phyloP scores from a whole-genome alignment of 495 filamentous ascomycete species.

The Hypoxylon rickii region DNA sequence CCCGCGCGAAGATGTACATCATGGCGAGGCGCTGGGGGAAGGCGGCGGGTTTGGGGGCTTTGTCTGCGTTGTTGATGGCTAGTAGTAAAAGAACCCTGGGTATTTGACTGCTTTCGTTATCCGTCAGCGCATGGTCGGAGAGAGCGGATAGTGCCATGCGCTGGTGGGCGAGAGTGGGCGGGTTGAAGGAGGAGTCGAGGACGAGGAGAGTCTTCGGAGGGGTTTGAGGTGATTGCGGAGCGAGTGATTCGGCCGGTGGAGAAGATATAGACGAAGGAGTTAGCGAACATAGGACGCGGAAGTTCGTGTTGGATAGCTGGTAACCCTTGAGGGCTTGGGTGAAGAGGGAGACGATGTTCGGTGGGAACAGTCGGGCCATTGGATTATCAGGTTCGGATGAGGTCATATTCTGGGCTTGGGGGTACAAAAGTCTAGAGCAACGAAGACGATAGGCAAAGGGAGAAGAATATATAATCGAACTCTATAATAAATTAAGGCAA shows the following conservation, averaged over 20 bases:
- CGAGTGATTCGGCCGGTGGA: slow-evolving; percentile 12
- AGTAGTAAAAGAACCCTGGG: slow-evolving; percentile 78
- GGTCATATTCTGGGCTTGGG: slow-evolving; percentile 8
- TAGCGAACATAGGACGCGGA: slow-evolving; percentile 64
- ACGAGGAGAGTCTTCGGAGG: slow-evolving; percentile 64
- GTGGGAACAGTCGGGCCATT: slow-evolving; percentile 32
- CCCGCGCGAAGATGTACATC: slow-evolving; percentile 78
- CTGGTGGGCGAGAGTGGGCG: slow-evolving; percentile 83
- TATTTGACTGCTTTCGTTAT: not conserved
- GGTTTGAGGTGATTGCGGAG: slow-evolving; percentile 25
- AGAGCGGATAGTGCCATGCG: slow-evolving; percentile 74
- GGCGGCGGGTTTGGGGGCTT: slow-evolving; percentile 77
- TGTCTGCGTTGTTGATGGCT: slow-evolving; percentile 91
- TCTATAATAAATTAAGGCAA: not conserved
- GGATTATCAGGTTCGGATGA: not conserved
- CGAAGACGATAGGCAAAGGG: too few relatives aligned
- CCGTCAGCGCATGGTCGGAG: slow-evolving; percentile 38
- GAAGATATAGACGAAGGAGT: slow-evolving; percentile 36
- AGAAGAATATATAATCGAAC: too few relatives aligned
- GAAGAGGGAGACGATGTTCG: slow-evolving; percentile 47
- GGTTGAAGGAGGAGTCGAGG: slow-evolving; percentile 95
- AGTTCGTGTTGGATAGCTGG: slow-evolving; percentile 55
- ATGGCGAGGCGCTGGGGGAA: slow-evolving; percentile 84
- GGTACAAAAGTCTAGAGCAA: too few relatives aligned
- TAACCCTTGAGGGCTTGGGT: slow-evolving; percentile 60